Base-by-base conservation (phyloP, 2,329 filamentous ascomycete genomes). In the Dryadomyces quercus-mongolicae region DNA sequence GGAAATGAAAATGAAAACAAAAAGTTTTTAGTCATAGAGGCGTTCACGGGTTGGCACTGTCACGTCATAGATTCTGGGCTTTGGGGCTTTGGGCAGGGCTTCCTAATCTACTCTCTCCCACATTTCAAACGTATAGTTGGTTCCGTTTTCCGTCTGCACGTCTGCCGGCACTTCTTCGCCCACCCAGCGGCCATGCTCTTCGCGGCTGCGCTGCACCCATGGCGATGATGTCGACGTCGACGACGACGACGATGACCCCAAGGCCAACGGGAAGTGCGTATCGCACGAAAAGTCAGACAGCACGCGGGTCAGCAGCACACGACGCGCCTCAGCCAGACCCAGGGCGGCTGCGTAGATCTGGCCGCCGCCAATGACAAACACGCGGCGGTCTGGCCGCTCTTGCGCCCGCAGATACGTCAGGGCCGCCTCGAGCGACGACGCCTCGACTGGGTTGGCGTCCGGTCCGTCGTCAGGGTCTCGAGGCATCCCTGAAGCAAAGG, bases 361-460 rank as follows among this genome's bases (percentile, higher is more conserved):
- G 54, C 82, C 86, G 5, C 93, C 93, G 22, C 93, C 93, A 62
- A 98, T 96, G 46, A 97, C 80, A 68, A 91, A 97, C 3, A 89
- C 76, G 61, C 79, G 78, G 9, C 75, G 78, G 38, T 45, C 20
- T 38, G 3, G 48, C 34, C 2, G 48, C 13, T 38, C 21, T 5
- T 25, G 45, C 31, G 22, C 44, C 60, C 55, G 43, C 50, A 60
- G 69, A 54, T 73, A 73, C 49, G 64, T 62, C 45, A 88, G 60
- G 3, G 83, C 83, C 51, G 73, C 70, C 54, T 81, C 76, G 4
- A 89, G 67, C 12, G 82, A 82, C 1, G 68, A 64, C 4, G 80
- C 77, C 51, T 79, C 76, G 2, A 88, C 69, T 1, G 81, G 70
- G n/a, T 76, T 74, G 1, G 36, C 36, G 7, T 48, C 56, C 1